Evolutionary conservation across 768 basidiomycete genomes (phyloP), one percentile per base, ranked within the genome.

Genomic region (Hypsizygus marmoreus): DNA sequence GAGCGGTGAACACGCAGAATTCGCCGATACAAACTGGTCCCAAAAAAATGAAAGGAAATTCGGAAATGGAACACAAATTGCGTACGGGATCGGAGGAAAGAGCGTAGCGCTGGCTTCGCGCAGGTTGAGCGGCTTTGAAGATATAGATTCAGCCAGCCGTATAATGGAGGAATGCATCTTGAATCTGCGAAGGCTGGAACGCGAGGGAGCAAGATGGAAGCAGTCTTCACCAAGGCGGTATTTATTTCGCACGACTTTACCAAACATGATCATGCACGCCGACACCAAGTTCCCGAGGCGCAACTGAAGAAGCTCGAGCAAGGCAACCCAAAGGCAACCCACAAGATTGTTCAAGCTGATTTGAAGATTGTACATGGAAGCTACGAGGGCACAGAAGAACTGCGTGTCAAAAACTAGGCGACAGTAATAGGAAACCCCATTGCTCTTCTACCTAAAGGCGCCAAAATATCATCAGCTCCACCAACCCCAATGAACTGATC

Each of bases 21-120:
- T 25, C 82, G 73, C 20, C 93, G 83, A 62, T 88, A 93, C 17
- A 95, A 71, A n/a, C 91, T 93, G 35, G 37, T 23, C 25, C n/a
- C 29, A 32, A 22, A 24, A 19, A 29, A 19, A 31, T 40, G 31
- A 50, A 30, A 30, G 26, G 17, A 30, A 40, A n/a, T 16, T 10
- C 23, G 4, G 4, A 20, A 10, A 39, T 25, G 32, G 24, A 11
- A 22, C n/a, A 22, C n/a, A 26, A 44, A 39, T 19, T 14, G 30
- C 84, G 47, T 63, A 91, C 91, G 91, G 90, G 54, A 87, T 73
- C 28, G 91, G 90, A n/a, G 90, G 91, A 24, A 90, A 76, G 17
- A 95, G 73, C 13, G 84, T 71, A 10, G 82, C 75, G 44, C 83
- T 86, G 1, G 85, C 77, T 61, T 83, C 79, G 14, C 65, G 69